Conservation (phyloP, 495 filamentous ascomycete species). For the Penicillium crystallinum region DNA sequence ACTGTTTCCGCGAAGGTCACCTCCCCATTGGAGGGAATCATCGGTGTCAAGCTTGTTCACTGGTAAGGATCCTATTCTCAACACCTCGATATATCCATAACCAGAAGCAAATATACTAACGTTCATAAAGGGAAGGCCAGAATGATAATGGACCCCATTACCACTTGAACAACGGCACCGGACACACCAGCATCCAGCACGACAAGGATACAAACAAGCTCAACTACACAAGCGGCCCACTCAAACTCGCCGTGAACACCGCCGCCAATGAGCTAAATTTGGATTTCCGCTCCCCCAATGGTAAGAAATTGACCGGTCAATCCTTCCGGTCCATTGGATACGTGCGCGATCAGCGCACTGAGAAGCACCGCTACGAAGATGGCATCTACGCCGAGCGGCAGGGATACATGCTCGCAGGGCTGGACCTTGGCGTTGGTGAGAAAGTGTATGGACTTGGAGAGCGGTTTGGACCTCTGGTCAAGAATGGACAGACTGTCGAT, state of each 20-base stretch:
- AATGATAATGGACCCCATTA: conserved; percentile 58
- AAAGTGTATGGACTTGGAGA: conserved; percentile 66
- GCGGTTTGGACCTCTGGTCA: conserved; percentile 65
- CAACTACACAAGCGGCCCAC: conserved; percentile 49
- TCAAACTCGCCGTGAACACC: conserved; percentile 49
- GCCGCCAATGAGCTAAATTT: conserved; percentile 53
- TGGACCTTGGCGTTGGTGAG: conserved; percentile 61
- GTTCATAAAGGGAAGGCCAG: conserved; percentile 30
- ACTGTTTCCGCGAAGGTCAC: conserved; percentile 36
- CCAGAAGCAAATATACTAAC: too few species aligned
- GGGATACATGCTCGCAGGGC: conserved; percentile 58
- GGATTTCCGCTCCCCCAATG: conserved; percentile 45
- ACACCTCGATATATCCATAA: not conserved
- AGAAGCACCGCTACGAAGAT: conserved; percentile 46
- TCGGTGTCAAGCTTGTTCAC: conserved; percentile 60
- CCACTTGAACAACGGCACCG: conserved; percentile 48
- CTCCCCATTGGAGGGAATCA: conserved; percentile 54
- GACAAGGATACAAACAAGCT: conserved; percentile 37
- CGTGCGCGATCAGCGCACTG: conserved; percentile 47
- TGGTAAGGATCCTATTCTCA: conserved; percentile 41
- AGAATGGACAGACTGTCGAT: conserved; percentile 61
- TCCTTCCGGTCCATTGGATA: conserved; percentile 55
- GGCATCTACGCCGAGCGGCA: conserved; percentile 49
- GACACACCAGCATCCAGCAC: conserved; percentile 44
- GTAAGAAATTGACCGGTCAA: conserved; percentile 52